Evolutionary conservation across 1,139 yeast species (phyloP), one percentile per base, ranked within the genome.

Genomic region (Suhomyces taliae): DNA sequence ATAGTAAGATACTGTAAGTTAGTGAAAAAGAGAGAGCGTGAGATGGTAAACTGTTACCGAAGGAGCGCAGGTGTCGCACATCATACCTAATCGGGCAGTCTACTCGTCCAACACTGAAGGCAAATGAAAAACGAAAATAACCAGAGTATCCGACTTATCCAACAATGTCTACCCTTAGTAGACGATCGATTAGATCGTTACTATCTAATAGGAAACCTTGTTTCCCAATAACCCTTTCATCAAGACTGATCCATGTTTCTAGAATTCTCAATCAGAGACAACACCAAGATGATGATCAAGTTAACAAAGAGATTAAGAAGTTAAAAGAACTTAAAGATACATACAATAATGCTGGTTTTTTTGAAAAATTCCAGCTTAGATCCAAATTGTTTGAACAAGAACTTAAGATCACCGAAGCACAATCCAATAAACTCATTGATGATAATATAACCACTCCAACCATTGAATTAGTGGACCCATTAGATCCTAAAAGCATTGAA

Each of bases 371-470:
- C 43, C 55, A 56, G 46, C 52, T 68, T 37, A 62, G 59, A 32
- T 53, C 64, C 10, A 56, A 63, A 45, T 51, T 68, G 6, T 52
- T 59, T 32, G 60, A 61, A 40, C 71, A 66, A 46, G 70, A 67
- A 47, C 54, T 41, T 50, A 58, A 49, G 55, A 51, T 66, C 8
- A 53, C 65, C 4, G 56, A 57, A 46, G 62, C 64, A 8, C 70
- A 63, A 44, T 53, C 58, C 15, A 49, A 50, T 46, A 56, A 57
- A 40, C 38, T 51, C 27, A 55, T 51, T 33, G 60, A 54, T 36
- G 58, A 54, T 7, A 49, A 45, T 36, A 50, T 60, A 8, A 46
- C 56, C 27, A 56, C 61, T n/a, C 69, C 70, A 8, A 39, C 55
- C 6, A 52, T 65, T 24, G 47, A 44, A 14, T 57, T 65, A 39